Percentiles rank a stretch among this genome's conserved stretches.
Evolutionary conservation across 2,329 filamentous ascomycete genomes (phyloP).

Genomic region (Atkinsonella texensis): DNA sequence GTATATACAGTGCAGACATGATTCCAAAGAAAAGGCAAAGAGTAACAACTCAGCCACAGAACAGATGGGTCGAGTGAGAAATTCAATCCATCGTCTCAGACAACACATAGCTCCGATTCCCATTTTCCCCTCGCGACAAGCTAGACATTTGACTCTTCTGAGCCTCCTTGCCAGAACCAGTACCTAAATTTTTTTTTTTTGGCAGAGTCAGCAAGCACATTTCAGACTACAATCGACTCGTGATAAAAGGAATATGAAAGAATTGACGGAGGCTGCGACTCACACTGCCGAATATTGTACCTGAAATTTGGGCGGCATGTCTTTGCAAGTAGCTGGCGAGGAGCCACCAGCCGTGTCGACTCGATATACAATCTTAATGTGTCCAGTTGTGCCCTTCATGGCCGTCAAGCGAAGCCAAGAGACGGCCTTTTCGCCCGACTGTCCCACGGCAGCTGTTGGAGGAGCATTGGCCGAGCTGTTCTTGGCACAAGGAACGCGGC

Average conservation of each 20-base stretch:
- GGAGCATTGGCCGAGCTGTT: constrained; percentile 51
- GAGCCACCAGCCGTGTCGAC: constrained; percentile 74
- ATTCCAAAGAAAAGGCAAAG: neutral
- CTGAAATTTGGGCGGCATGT: constrained; percentile 49
- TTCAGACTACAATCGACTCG: neutral
- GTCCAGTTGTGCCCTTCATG: constrained; percentile 39
- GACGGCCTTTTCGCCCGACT: constrained; percentile 55
- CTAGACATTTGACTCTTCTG: neutral
- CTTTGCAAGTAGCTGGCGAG: constrained; percentile 60
- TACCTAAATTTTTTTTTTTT: constrained; percentile 21
- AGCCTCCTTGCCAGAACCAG: constrained; percentile 22
- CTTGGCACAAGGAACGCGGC: constrained; percentile 52
- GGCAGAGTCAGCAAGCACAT: neutral
- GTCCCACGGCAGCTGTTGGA: constrained; percentile 43
- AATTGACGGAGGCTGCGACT: constrained; percentile 28
- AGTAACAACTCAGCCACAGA: neutral
- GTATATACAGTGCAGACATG: neutral
- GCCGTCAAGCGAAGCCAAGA: constrained; percentile 65
- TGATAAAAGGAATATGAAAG: neutral
- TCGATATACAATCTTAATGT: constrained; percentile 67
- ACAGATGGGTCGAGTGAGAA: no score
- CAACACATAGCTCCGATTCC: neutral
- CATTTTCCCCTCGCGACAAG: neutral
- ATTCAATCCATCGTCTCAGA: neutral
- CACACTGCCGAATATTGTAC: constrained; percentile 79